Evolutionary conservation across 2,329 filamentous ascomycete genomes (phyloP), one percentile per base, ranked within the genome.

Genomic region (Colletotrichum zoysiae): DNA sequence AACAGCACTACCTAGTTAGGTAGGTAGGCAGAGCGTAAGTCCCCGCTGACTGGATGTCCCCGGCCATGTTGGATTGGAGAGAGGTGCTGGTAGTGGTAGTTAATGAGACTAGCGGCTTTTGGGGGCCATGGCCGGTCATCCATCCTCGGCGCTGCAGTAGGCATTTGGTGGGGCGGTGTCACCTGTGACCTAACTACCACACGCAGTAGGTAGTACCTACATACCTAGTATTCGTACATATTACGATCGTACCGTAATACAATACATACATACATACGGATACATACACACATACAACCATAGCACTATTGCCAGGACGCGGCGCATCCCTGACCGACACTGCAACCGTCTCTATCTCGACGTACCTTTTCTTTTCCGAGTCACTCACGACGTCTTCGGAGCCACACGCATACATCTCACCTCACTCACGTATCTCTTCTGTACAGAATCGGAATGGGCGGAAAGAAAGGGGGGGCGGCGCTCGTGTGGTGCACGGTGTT

Each of bases 41-140:
- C n/a, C 60, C 33, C 60, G 33, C 30, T 48, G 59, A 40, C 48
- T 40, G 40, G 65, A 48, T 61, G 26, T 57, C 42, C 64, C 67
- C 35, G 46, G 55, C 23, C 59, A 48, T 44, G 14, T 55, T 35
- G 50, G 26, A 30, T 30, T 30, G 30, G 30, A 30, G 30, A 30
- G 30, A 44, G 48, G 38, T 40, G 38, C 38, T 63, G 30, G 33
- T 33, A 23, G 46, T 63, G 20, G 51, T 40, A 42, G 65, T 30
- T 6, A 57, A 59, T 16, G 9, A 71, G 38, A 55, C 65, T 65
- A 65, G 66, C 59, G 65, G 53, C 46, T 71, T 71, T 69, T 60
- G 65, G 69, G 69, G 69, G 65, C 65, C 59, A 71, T 70, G 55
- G 65, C 65, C 69, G 69, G 65, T 30, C 30, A 30, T 30, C 35